Percentiles rank a stretch among this genome's conserved stretches.
Evolutionary conservation across 169 alveolate species (phyloP).

Genomic region (Eimeria tenella): DNA sequence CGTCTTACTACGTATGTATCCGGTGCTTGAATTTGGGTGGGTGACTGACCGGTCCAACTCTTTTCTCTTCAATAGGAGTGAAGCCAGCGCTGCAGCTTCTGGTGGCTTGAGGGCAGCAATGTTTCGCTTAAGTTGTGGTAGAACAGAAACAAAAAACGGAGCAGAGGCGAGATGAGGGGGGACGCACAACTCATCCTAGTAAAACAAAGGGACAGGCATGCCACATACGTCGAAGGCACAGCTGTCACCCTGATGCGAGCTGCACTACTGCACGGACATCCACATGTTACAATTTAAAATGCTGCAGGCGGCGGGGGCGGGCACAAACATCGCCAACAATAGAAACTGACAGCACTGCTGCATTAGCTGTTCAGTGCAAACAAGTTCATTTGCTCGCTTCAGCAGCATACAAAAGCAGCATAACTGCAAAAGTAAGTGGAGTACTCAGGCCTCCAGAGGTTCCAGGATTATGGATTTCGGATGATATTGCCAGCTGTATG

Average conservation of each 20-base stretch:
- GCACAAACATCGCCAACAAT: too few relatives aligned
- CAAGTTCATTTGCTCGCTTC: neutral
- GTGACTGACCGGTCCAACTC: slow-evolving; percentile 46
- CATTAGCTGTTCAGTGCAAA: too few relatives aligned
- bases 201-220: neutral
- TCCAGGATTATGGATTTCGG: too few relatives aligned
- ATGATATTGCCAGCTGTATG: too few relatives aligned
- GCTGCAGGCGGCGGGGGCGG: too few relatives aligned
- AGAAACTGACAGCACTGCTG: too few relatives aligned
- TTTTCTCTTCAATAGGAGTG: slow-evolving; percentile 38
- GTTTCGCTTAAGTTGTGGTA: slow-evolving; percentile 63
- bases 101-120: slow-evolving; percentile 28
- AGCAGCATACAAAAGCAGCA: neutral
- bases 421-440: neutral
- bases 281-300: too few relatives aligned
- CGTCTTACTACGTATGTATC: neutral
- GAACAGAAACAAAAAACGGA: slow-evolving; percentile 29
- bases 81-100: slow-evolving; percentile 50
- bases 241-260: neutral
- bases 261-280: neutral
- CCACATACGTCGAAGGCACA: neutral
- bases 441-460: too few relatives aligned
- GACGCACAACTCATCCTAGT: slow-evolving; percentile 42
- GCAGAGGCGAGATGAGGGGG: neutral
- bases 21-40: neutral